These are phyloP conservation scores for Candida berthetii DNA, from an alignment of 805 yeast genomes.

Conservation along the genomic window DNA sequence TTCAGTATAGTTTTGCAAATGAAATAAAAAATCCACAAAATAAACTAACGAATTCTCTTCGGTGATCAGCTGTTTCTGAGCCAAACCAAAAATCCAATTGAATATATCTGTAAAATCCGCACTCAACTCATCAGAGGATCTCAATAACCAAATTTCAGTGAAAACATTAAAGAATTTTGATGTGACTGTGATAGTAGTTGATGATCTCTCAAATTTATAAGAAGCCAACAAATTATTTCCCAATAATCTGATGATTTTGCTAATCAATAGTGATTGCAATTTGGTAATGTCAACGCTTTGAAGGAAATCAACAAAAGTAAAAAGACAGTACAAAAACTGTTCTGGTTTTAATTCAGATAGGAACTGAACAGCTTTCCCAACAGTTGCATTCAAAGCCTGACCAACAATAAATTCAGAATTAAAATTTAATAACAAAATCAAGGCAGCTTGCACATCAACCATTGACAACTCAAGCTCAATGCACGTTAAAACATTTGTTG, in stretches of 20 bases:
- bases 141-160: slow-evolving; percentile 21
- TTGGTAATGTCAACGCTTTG: slow-evolving; percentile 1
- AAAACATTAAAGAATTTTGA: slow-evolving; percentile 24
- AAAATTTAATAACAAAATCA: slow-evolving; percentile 4
- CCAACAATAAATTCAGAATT: slow-evolving; percentile 4
- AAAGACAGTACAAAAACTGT: slow-evolving; percentile 8
- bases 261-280: slow-evolving; percentile 4
- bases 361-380: slow-evolving; percentile 10
- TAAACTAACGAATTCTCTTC: slow-evolving; percentile 28
- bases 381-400: slow-evolving; percentile 1
- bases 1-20: slow-evolving; percentile 20
- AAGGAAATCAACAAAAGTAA: slow-evolving; percentile 4
- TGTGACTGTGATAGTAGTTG: slow-evolving; percentile 27
- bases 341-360: slow-evolving; percentile 5
- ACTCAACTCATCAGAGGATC: slow-evolving; percentile 17
- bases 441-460: slow-evolving; percentile 8
- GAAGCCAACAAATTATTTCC: slow-evolving; percentile 17
- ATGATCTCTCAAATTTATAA: slow-evolving; percentile 31
- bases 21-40: slow-evolving; percentile 27
- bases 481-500: slow-evolving; percentile 1
- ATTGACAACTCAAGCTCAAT: slow-evolving; percentile 6
- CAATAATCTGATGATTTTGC: slow-evolving; percentile 7
- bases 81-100: slow-evolving; percentile 36
- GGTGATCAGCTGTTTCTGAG: slow-evolving; percentile 31
- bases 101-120: slow-evolving; percentile 43